Conservation (phyloP, 192 early-diverging fungal genomes). For the Physocladia obscura region DNA sequence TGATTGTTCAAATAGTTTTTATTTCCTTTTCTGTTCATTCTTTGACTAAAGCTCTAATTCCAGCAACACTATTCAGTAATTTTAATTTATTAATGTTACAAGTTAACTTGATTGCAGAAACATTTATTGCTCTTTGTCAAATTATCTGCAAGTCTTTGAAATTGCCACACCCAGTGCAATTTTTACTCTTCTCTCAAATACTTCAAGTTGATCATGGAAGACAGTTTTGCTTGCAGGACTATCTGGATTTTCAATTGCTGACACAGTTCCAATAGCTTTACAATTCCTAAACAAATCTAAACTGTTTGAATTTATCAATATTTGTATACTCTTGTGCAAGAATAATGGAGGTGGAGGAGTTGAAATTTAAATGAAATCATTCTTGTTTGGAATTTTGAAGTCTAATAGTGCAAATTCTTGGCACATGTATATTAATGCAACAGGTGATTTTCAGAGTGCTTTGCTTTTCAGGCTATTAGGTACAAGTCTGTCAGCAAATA, state of each 20-base stretch:
- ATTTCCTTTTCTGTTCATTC: conserved; percentile 24
- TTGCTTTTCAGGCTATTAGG: conserved; percentile 48
- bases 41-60: conserved; percentile 60
- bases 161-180: conserved; percentile 80
- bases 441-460: conserved; percentile 90
- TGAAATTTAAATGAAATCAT: conserved; percentile 73
- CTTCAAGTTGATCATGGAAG: conserved; percentile 77
- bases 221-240: conserved; percentile 58
- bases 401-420: conserved; percentile 67
- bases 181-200: conserved; percentile 79
- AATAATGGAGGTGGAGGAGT: conserved; percentile 64
- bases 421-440: conserved; percentile 76
- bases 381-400: conserved; percentile 68
- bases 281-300: conserved; percentile 79
- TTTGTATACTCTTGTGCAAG: conserved; percentile 57
- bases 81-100: too few relatives aligned
- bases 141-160: conserved; percentile 57
- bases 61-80: conserved; percentile 67
- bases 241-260: conserved; percentile 65
- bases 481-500: neutral
- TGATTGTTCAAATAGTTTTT: conserved; percentile 40
- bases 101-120: conserved; percentile 10
- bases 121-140: conserved; percentile 65
- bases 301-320: neutral
- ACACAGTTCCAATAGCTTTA: conserved; percentile 81